Evolutionary conservation across 2,329 filamentous ascomycete species (phyloP).

Genomic region (Kalaharituber pfeilii): DNA sequence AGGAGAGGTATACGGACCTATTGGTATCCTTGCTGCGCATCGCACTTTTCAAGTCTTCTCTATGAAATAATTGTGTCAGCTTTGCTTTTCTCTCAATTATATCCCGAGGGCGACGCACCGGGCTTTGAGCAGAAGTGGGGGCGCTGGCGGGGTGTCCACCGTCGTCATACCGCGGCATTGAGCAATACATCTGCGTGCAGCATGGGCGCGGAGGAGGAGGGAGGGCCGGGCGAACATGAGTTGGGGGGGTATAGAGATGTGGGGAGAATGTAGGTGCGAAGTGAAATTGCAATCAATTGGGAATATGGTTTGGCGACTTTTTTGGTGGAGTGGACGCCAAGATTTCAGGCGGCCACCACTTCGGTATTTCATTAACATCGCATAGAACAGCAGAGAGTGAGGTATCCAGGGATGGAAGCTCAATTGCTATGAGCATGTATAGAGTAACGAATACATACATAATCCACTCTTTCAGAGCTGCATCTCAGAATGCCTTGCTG

Average conservation of each 20-base stretch:
- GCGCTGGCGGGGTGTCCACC: neutral
- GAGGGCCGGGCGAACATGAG: neutral
- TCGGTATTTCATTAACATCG: too few relatives aligned
- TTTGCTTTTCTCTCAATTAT: conserved; percentile 12
- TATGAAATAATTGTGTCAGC: too few relatives aligned
- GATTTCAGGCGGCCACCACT: too few relatives aligned
- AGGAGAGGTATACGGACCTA: conserved; percentile 3
- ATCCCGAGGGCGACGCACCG: neutral
- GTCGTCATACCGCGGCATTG: neutral
- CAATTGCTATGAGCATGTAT: too few relatives aligned
- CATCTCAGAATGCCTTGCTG: too few relatives aligned
- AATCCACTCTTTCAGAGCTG: too few relatives aligned
- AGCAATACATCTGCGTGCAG: neutral
- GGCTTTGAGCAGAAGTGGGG: neutral
- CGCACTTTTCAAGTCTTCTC: conserved; percentile 43
- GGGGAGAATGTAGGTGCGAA: neutral
- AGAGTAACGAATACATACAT: too few relatives aligned
- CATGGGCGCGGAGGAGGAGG: neutral
- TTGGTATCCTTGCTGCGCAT: conserved; percentile 46
- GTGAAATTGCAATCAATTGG: neutral
- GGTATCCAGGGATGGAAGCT: too few relatives aligned
- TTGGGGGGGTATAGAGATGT: neutral
- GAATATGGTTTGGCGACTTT: neutral
- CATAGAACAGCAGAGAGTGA: too few relatives aligned
- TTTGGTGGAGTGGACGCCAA: neutral